phyloP scores from a whole-genome alignment of 2,329 filamentous ascomycete genomes.

The Arthroderma uncinatum region DNA sequence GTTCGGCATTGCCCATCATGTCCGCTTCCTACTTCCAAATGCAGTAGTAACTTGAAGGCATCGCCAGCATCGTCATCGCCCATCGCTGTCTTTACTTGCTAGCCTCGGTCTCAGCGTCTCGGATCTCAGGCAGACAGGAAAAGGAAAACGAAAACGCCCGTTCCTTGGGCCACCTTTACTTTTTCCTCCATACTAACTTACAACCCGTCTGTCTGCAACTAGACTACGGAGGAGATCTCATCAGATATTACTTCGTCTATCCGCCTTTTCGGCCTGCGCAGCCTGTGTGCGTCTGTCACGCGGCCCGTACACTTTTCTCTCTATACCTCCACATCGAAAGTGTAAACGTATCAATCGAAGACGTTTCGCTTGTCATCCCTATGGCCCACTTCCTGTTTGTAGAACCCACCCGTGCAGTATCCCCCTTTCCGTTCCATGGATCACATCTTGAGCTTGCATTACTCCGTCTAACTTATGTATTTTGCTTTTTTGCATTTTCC shows the following conservation, averaged over 20 bases:
- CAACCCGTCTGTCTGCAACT: neutral
- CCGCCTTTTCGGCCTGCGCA: neutral
- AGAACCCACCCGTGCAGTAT: neutral
- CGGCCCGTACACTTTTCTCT: neutral
- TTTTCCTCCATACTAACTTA: neutral
- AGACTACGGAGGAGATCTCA: neutral
- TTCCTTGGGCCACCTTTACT: neutral
- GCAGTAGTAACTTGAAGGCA: neutral
- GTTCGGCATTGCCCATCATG: neutral
- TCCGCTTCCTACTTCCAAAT: conserved; percentile 4
- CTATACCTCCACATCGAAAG: neutral
- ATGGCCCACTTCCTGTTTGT: neutral
- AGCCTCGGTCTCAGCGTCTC: neutral
- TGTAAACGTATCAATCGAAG: neutral
- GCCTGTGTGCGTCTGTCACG: conserved; percentile 1
- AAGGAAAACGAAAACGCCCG: neutral
- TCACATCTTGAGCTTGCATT: neutral
- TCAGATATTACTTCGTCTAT: neutral
- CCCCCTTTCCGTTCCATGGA: neutral
- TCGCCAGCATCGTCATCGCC: neutral
- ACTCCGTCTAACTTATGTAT: neutral
- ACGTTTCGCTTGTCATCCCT: conserved; percentile 2
- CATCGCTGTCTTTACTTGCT: neutral
- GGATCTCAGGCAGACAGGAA: neutral
- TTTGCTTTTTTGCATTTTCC: neutral